Evolutionary conservation across 2,329 filamentous ascomycete species (phyloP).

Genomic region (Arthroderma sp.): DNA sequence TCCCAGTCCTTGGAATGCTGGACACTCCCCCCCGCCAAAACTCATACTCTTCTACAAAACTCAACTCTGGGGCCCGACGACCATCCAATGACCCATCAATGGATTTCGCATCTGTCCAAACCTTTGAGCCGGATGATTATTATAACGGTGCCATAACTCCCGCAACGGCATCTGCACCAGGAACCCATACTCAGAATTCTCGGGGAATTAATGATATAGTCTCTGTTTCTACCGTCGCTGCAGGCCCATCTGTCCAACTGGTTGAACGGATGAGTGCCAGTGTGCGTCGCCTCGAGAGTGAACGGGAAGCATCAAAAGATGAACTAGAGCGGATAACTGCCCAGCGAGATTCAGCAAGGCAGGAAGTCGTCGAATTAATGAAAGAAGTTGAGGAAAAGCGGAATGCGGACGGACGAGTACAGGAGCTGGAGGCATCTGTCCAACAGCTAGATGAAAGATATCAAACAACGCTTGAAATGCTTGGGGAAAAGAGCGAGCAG

Average conservation of each 20-base stretch:
- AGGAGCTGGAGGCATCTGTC: slow-evolving; percentile 55
- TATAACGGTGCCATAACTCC: slow-evolving; percentile 23
- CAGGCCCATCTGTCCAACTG: slow-evolving; percentile 84
- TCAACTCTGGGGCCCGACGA: slow-evolving; percentile 16
- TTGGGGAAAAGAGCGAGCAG: slow-evolving; percentile 92
- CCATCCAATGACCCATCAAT: slow-evolving; percentile 19
- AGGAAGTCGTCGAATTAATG: slow-evolving; percentile 84
- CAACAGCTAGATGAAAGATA: slow-evolving; percentile 61
- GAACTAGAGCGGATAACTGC: slow-evolving; percentile 65
- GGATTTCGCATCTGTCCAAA: slow-evolving; percentile 34
- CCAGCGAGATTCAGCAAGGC: slow-evolving; percentile 86
- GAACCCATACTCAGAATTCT: slow-evolving; percentile 23
- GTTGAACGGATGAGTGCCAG: slow-evolving; percentile 93
- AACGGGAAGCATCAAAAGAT: slow-evolving; percentile 79
- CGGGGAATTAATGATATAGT: slow-evolving; percentile 71
- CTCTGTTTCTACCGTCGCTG: slow-evolving; percentile 76
- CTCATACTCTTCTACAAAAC: slow-evolving; percentile 28
- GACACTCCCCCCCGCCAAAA: slow-evolving; percentile 34
- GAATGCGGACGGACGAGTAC: slow-evolving; percentile 45
- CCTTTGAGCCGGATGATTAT: slow-evolving; percentile 37
- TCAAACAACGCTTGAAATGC: slow-evolving; percentile 80
- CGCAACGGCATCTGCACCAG: slow-evolving; percentile 26
- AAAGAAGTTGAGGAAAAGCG: slow-evolving; percentile 65
- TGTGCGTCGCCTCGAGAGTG: slow-evolving; percentile 77
- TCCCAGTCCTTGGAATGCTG: slow-evolving; percentile 24